These are phyloP conservation scores for Hypoxylon crocopeplum DNA, from an alignment of 495 filamentous ascomycete genomes.

Conservation along the genomic window DNA sequence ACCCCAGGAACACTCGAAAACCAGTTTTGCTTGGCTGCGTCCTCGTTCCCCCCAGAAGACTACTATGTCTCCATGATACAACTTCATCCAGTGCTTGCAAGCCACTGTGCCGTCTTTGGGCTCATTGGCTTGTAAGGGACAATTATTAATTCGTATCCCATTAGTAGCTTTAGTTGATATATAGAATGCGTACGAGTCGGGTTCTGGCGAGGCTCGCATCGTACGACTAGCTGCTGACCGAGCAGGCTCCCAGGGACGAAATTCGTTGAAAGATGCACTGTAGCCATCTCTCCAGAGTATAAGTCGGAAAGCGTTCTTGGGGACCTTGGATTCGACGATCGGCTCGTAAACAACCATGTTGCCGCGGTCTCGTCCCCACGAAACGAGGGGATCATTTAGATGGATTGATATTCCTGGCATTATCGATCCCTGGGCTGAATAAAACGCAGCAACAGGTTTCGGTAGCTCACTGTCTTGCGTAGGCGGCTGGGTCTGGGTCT, in stretches of 20 bases:
- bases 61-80: constrained; percentile 77
- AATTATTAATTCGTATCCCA: constrained; percentile 77
- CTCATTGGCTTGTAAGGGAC: constrained; percentile 58
- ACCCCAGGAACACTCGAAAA: constrained; percentile 56
- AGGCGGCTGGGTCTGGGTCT: constrained; percentile 6
- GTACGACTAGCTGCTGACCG: constrained; percentile 36
- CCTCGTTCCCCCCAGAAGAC: constrained; percentile 61
- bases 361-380: constrained; percentile 72
- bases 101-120: constrained; percentile 50
- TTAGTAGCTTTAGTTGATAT: constrained; percentile 74
- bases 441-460: constrained; percentile 42
- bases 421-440: constrained; percentile 54
- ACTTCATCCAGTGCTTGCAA: constrained; percentile 65
- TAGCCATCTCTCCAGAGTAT: constrained; percentile 72
- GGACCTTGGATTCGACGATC: constrained; percentile 68
- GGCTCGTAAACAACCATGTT: constrained; percentile 69
- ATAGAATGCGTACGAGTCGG: constrained; percentile 68
- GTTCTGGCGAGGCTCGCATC: constrained; percentile 45
- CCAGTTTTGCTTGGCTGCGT: constrained; percentile 42
- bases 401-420: constrained; percentile 62
- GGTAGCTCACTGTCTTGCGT: constrained; percentile 21
- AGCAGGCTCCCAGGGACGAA: constrained; percentile 48
- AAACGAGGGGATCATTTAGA: constrained; percentile 68
- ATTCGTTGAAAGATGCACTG: constrained; percentile 50
- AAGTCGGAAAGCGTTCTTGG: constrained; percentile 81